Evolutionary conservation across 106 monocot species (phyloP).

Genomic region (Dendrobium catenatum): DNA sequence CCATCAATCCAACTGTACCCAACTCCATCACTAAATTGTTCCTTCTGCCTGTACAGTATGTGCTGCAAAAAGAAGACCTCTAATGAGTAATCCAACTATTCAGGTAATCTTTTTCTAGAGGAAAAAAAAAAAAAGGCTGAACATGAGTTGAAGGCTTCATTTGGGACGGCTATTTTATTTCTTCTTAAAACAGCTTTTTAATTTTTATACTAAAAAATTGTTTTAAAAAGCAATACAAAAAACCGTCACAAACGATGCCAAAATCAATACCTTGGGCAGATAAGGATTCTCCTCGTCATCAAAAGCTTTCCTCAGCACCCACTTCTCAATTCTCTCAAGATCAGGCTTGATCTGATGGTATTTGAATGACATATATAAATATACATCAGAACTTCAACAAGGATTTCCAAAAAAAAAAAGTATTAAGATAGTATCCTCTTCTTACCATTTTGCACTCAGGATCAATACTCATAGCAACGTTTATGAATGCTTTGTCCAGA

Average conservation of each 20-base stretch:
- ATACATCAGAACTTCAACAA: neutral
- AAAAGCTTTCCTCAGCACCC: conserved; percentile 57
- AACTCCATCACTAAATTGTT: conserved; percentile 72
- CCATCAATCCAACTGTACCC: conserved; percentile 72
- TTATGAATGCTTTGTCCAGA: conserved; percentile 60
- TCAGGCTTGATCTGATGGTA: conserved; percentile 45
- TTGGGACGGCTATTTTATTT: too few relatives aligned
- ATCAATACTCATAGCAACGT: conserved; percentile 61
- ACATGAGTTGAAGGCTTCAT: too few relatives aligned
- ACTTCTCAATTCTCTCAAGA: conserved; percentile 50
- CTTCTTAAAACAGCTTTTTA: too few relatives aligned
- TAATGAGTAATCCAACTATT: neutral
- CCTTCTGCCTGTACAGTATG: conserved; percentile 63
- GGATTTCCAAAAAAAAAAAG: neutral
- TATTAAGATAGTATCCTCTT: neutral
- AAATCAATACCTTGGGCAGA: conserved; percentile 45
- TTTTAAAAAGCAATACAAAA: too few relatives aligned
- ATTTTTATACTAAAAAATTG: too few relatives aligned
- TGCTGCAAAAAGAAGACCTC: conserved; percentile 20
- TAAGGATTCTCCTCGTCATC: conserved; percentile 55
- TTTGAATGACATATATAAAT: neutral
- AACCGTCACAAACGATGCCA: neutral
- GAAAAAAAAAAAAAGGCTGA: neutral
- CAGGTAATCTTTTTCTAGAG: neutral
- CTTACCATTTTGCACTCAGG: conserved; percentile 52